These are phyloP conservation scores for Athelia sp. DNA, from an alignment of 1,284 basidiomycete genomes.

Conservation along the genomic window DNA sequence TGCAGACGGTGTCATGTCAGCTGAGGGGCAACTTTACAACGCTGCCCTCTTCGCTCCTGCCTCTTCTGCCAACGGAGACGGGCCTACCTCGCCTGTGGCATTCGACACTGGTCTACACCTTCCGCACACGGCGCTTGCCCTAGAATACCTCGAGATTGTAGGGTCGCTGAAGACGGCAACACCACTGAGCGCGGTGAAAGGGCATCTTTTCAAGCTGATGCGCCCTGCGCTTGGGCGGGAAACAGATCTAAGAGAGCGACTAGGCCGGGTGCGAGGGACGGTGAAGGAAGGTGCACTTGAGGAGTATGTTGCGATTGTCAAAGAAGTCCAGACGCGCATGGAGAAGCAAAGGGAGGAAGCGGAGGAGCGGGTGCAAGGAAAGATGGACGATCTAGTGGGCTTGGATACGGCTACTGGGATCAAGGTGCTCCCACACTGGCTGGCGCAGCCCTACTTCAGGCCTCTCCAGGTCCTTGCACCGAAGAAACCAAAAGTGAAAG, in stretches of 20 bases:
- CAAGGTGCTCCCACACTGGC: slow-evolving; percentile 73
- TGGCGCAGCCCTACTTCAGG: slow-evolving; percentile 83
- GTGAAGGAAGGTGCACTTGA: slow-evolving; percentile 32
- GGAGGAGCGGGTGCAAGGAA: slow-evolving; percentile 26
- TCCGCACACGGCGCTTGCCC: slow-evolving; percentile 61
- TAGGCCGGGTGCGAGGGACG: slow-evolving; percentile 49
- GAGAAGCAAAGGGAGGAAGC: slow-evolving; percentile 47
- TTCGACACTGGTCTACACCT: slow-evolving; percentile 46
- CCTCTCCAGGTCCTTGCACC: slow-evolving; percentile 22
- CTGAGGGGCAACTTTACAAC: slow-evolving; percentile 95
- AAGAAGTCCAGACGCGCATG: slow-evolving; percentile 64
- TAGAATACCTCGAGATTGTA: slow-evolving; percentile 87
- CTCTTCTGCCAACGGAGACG: not conserved
- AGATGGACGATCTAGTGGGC: slow-evolving; percentile 40
- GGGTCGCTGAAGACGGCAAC: slow-evolving; percentile 70
- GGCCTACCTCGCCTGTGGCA: not conserved
- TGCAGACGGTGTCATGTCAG: slow-evolving; percentile 91
- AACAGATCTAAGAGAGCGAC: slow-evolving; percentile 65
- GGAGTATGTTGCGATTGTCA: slow-evolving; percentile 54
- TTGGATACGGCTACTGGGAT: slow-evolving; percentile 50
- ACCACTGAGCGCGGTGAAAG: slow-evolving; percentile 74
- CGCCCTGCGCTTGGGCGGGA: slow-evolving; percentile 72
- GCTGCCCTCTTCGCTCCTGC: slow-evolving; percentile 69
- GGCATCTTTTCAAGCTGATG: slow-evolving; percentile 91
- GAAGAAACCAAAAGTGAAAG: not conserved